Base-by-base conservation (phyloP, 106 monocot genomes). In the Dioscorea alata region DNA sequence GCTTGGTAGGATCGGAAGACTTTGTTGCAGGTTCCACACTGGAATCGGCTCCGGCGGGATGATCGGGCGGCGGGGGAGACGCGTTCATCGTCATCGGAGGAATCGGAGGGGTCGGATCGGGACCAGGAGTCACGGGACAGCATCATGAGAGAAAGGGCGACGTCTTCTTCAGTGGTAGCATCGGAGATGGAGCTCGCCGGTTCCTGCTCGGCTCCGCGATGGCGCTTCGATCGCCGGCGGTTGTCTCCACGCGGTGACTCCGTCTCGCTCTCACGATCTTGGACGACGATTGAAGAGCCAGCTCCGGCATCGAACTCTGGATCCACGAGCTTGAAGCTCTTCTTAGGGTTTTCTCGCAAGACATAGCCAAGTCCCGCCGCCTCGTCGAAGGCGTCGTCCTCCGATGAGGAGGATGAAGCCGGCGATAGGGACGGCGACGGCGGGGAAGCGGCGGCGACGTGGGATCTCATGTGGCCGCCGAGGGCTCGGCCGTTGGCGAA, bases 401-500 rank as follows among this genome's bases (percentile, higher is more conserved):
- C 42, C 42, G 42, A 42, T 42, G 42, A 42, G 4, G 42, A 42
- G 10, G 10, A 42, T 5, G 42, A 42, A 1, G 10, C 9, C 42
- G 42, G 10, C 42, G 42, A 10, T 10, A 10, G 42, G 10, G 42
- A 42, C 42, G 6, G 42, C 42, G 42, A 42, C 42, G 42, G 42
- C 42, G 42, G 42, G 0, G 42, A 42, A 8, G 42, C 42, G 4
- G 42, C 42, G 6, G 42, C 42, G 42, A 42, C 42, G 42, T 42
- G 42, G 42, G 42, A 42, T 42, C 42, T 42, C 42, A 42, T 94
- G 81, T 94, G 94, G 18, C 90, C 94, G 2, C 91, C 94, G 4
- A 88, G 81, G 0, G 91, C 91, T 12, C 81, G 76, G 7, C 94
- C 94, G 71, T 83, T 81, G 3, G 76, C 72, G 77, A 95, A 95